phyloP scores from a whole-genome alignment of 441 rosid genomes.

The Capsella rubella region DNA sequence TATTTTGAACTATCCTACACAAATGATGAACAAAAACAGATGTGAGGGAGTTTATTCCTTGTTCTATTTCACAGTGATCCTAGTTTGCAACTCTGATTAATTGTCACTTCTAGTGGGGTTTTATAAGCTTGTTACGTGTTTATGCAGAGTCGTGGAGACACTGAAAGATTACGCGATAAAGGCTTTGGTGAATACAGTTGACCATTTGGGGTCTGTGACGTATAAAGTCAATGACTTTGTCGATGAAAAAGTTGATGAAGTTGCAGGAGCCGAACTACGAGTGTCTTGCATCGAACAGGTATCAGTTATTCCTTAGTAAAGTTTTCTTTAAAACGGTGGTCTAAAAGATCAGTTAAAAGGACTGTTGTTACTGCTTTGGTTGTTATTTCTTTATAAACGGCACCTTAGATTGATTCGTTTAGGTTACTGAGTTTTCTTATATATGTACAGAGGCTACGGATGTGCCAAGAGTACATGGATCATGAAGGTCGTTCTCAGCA shows the following conservation, averaged over 20 bases:
- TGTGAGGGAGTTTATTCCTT: slow-evolving; percentile 56
- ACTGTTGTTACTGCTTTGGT: slow-evolving; percentile 30
- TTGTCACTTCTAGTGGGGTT: neutral
- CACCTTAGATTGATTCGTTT: neutral
- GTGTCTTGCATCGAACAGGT: slow-evolving; percentile 96
- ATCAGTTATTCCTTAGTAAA: neutral
- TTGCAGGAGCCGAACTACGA: slow-evolving; percentile 75
- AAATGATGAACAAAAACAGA: slow-evolving; percentile 82
- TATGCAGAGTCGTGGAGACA: slow-evolving; percentile 85
- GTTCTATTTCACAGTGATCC: slow-evolving; percentile 1
- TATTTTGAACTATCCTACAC: slow-evolving; percentile 90
- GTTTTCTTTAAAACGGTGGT: neutral
- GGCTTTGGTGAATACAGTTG: slow-evolving; percentile 95
- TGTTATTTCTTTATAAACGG: slow-evolving; percentile 33
- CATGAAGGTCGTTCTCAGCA: slow-evolving; percentile 94
- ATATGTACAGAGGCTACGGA: slow-evolving; percentile 70
- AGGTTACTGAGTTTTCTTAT: slow-evolving; percentile 9
- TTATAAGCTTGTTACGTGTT: neutral
- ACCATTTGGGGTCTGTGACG: slow-evolving; percentile 94
- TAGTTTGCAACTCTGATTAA: neutral
- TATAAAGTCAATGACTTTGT: slow-evolving; percentile 87
- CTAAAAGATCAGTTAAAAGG: neutral
- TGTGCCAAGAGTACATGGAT: slow-evolving; percentile 89
- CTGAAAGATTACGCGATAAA: slow-evolving; percentile 94
- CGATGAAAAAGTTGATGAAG: slow-evolving; percentile 91